Evolutionary conservation across 306 rosid species (phyloP).

Genomic region (Sophora flavescens): DNA sequence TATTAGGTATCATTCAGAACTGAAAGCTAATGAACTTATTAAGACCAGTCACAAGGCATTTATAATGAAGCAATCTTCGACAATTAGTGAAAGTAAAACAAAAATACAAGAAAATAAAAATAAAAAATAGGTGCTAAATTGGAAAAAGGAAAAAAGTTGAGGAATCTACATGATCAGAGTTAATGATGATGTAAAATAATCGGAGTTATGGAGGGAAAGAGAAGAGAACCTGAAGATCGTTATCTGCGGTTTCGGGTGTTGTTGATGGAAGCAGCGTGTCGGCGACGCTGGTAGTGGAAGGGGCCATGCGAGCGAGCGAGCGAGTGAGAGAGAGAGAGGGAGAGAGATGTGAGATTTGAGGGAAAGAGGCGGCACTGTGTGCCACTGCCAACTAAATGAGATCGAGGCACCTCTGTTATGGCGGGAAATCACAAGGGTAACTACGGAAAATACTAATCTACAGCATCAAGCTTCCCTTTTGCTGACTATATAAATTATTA

Average conservation of each 20-base stretch:
- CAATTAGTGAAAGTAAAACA: not conserved
- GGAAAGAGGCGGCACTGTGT: not conserved
- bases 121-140: not conserved
- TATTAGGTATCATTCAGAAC: not conserved
- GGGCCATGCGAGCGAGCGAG: constrained; percentile 44
- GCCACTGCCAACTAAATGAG: not conserved
- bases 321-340: too few species aligned
- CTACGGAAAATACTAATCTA: not conserved
- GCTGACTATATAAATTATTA: too few species aligned
- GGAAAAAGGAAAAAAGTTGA: not conserved
- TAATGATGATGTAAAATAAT: not conserved
- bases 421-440: constrained; percentile 45
- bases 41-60: not conserved
- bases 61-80: not conserved
- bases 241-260: constrained; percentile 36
- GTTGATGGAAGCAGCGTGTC: constrained; percentile 33
- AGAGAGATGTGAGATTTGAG: not conserved
- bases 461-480: too few species aligned
- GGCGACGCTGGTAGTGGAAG: constrained; percentile 35
- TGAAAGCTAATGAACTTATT: not conserved
- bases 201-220: not conserved
- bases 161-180: not conserved
- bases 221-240: constrained; percentile 46
- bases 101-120: not conserved
- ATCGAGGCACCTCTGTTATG: constrained; percentile 6